Evolutionary conservation across 495 filamentous ascomycete genomes (phyloP), one percentile per base, ranked within the genome.

Genomic region (Hypoxylon crocopeplum): DNA sequence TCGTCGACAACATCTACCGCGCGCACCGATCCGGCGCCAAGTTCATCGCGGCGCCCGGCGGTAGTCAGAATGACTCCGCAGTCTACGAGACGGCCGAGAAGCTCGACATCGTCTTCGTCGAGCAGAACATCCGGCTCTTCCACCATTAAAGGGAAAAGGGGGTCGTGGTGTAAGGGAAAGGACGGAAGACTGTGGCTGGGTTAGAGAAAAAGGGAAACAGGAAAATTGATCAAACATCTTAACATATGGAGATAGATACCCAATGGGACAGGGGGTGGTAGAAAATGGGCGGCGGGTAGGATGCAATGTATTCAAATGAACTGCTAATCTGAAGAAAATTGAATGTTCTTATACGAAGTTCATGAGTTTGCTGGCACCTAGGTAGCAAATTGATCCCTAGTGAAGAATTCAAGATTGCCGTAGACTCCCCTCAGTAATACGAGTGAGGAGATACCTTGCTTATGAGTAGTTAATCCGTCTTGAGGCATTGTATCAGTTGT

Each of bases 1-100:
- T 98, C 80, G 89, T 90, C 62, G 94, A 98, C 82, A 98, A 98
- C 66, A 88, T 98, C 56, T 96, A 93, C 83, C 84, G 94, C 52
- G 91, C 92, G 34, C 84, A 82, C 46, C 82, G 91, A 58, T 96
- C 90, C 16, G 94, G 94, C 17, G 93, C 84, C 59, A 98, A 96
- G 79, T 98, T 96, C 78, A 86, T 98, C 56, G 92, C 95, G 37
- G 93, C 93, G 46, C 94, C 94, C 13, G 87, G 82, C 34, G 94
- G 94, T 49, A 97, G 92, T 74, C 92, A 96, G 74, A 97, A 97
- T 69, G 95, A 98, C 71, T 75, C 77, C 34, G 83, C 88, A 30
- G 93, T 97, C 21, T 91, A 96, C 66, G 87, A 90, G 69, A 92
- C 92, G n/a, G 91, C 93, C 13, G 89, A 94, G 79, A 90, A 94